Evolutionary conservation across 148 eudicot genomes (phyloP).

Genomic region (Silene conica): DNA sequence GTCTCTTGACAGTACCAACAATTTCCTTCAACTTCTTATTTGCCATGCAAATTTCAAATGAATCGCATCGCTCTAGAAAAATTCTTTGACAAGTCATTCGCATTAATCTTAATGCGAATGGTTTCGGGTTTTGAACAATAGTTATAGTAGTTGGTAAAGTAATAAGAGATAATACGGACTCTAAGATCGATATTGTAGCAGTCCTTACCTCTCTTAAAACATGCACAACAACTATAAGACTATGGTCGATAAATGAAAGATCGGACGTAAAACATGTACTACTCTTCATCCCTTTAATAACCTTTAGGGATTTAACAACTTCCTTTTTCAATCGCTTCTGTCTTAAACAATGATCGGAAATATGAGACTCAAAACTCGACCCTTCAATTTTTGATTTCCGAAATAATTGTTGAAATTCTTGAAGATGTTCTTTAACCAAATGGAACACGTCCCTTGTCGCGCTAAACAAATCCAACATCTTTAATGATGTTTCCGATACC

Average conservation of each 20-base stretch:
- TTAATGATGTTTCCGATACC: conserved; percentile 47
- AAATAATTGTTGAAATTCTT: conserved; percentile 43
- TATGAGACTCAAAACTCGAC: conserved; percentile 22
- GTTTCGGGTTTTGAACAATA: conserved; percentile 20
- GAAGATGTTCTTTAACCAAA: conserved; percentile 49
- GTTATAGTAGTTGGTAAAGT: conserved; percentile 38
- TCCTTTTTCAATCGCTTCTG: conserved; percentile 57
- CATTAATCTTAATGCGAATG: conserved; percentile 31
- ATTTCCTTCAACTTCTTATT: conserved; percentile 45
- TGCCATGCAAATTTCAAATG: conserved; percentile 25
- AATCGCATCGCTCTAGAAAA: conserved; percentile 44
- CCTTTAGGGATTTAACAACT: conserved; percentile 36
- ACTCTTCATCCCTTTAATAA: conserved; percentile 40
- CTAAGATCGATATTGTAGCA: conserved; percentile 44
- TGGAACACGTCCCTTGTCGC: conserved; percentile 44
- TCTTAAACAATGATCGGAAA: conserved; percentile 27
- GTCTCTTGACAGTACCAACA: conserved; percentile 41
- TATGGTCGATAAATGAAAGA: conserved; percentile 31
- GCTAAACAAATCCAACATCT: conserved; percentile 49
- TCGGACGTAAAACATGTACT: conserved; percentile 18
- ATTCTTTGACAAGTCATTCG: conserved; percentile 33
- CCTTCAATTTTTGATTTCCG: conserved; percentile 27
- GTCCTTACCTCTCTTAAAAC: conserved; percentile 56
- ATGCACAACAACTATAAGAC: conserved; percentile 52
- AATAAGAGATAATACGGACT: conserved; percentile 50